A percentile compares a stretch with the other conserved stretches of the same genome.
phyloP scores from a whole-genome alignment of 768 basidiomycete genomes.

The Boletus huronensis region DNA sequence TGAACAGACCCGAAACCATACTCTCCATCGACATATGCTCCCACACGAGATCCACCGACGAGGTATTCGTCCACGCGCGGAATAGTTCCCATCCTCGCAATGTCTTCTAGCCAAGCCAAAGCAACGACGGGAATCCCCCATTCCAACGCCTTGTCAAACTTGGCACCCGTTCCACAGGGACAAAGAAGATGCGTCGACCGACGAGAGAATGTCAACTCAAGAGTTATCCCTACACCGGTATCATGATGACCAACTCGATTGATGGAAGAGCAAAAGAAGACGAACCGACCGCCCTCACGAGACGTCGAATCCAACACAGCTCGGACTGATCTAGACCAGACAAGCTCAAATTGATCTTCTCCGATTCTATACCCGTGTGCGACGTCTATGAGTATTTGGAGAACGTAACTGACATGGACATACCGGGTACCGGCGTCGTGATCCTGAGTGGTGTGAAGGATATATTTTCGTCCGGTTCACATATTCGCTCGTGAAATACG shows the following conservation, averaged over 20 bases:
- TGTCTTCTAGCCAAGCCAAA: slow-evolving; percentile 63
- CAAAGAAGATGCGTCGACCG: slow-evolving; percentile 80
- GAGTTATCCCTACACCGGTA: slow-evolving; percentile 45
- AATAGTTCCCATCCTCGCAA: slow-evolving; percentile 52
- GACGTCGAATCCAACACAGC: slow-evolving; percentile 51
- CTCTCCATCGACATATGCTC: slow-evolving; percentile 35
- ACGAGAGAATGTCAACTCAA: slow-evolving; percentile 58
- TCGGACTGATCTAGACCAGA: slow-evolving; percentile 77
- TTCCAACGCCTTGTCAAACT: slow-evolving; percentile 73
- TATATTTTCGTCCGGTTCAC: slow-evolving; percentile 61
- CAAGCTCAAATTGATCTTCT: slow-evolving; percentile 56
- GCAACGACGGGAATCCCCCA: slow-evolving; percentile 78
- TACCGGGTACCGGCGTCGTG: slow-evolving; percentile 57
- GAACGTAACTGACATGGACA: neutral
- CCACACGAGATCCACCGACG: slow-evolving; percentile 33
- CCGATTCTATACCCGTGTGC: slow-evolving; percentile 43
- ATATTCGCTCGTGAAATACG: slow-evolving; percentile 71
- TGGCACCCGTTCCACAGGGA: slow-evolving; percentile 62
- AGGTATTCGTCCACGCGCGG: slow-evolving; percentile 36
- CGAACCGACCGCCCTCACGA: slow-evolving; percentile 22
- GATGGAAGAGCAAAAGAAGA: neutral
- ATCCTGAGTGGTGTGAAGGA: slow-evolving; percentile 66
- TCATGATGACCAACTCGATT: neutral
- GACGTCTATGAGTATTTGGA: neutral
- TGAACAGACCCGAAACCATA: slow-evolving; percentile 22